Evolutionary conservation across 352 stramenopile species (phyloP).

Genomic region (Globisporangium iwayamae): DNA sequence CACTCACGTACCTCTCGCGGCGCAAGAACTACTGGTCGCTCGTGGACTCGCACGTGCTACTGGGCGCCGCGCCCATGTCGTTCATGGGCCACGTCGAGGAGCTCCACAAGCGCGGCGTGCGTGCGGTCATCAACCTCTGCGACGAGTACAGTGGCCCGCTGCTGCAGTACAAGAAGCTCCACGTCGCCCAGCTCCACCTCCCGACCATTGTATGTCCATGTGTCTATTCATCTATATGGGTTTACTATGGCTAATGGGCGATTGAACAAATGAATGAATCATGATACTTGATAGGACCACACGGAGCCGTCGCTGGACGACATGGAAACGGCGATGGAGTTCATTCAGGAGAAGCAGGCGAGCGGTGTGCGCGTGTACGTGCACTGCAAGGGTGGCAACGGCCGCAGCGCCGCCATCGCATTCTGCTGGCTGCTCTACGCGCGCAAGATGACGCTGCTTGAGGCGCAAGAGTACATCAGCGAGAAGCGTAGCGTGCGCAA

Average conservation of each 20-base stretch:
- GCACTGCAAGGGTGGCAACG: conserved; percentile 95
- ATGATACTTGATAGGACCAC: conserved; percentile 57
- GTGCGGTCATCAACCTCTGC: conserved; percentile 94
- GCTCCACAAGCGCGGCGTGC: conserved; percentile 76
- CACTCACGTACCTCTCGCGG: conserved; percentile 88
- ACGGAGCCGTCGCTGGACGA: conserved; percentile 69
- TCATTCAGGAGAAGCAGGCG: conserved; percentile 87
- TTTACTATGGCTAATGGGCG: not conserved
- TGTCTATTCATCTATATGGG: not conserved
- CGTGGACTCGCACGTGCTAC: conserved; percentile 90
- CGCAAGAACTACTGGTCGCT: conserved; percentile 88
- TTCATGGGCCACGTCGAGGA: conserved; percentile 84
- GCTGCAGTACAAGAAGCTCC: conserved; percentile 80
- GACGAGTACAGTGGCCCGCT: conserved; percentile 93
- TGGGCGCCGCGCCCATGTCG: conserved; percentile 90
- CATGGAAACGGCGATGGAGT: conserved; percentile 75
- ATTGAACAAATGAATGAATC: not conserved
- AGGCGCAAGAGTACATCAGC: conserved; percentile 88
- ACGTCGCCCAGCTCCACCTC: conserved; percentile 88
- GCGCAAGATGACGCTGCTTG: conserved; percentile 64
- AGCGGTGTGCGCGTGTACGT: conserved; percentile 92
- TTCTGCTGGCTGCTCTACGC: conserved; percentile 89
- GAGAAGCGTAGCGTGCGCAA: conserved; percentile 89
- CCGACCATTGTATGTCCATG: conserved; percentile 82
- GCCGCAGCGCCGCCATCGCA: conserved; percentile 88